These are phyloP conservation scores for Neurospora sp. DNA, from an alignment of 495 filamentous ascomycete genomes.

Conservation along the genomic window DNA sequence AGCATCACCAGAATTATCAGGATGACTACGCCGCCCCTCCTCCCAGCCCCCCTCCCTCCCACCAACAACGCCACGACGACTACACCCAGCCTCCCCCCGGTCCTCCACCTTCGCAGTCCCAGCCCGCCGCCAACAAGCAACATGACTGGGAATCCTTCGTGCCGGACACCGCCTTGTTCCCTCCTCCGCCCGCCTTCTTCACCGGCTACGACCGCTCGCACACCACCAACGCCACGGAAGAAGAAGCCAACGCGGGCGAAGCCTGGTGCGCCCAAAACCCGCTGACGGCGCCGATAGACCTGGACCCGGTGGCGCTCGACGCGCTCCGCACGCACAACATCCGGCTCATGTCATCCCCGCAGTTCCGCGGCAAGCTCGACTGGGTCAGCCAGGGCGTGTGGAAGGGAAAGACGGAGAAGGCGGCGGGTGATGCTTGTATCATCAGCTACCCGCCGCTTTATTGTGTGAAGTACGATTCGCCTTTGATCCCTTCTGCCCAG, in stretches of 20 bases:
- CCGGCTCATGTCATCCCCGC: constrained; percentile 22
- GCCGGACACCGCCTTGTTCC: constrained; percentile 70
- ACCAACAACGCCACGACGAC: constrained; percentile 7
- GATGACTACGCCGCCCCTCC: constrained; percentile 18
- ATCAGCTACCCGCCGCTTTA: constrained; percentile 68
- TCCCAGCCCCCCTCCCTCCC: constrained; percentile 27
- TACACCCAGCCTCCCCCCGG: constrained; percentile 30
- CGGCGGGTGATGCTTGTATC: constrained; percentile 42
- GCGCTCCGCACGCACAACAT: constrained; percentile 25
- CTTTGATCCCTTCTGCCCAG: constrained; percentile 36
- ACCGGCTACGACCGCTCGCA: constrained; percentile 53
- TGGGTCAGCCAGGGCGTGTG: constrained; percentile 35
- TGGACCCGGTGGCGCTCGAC: constrained; percentile 30
- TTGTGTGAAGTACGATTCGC: constrained; percentile 56
- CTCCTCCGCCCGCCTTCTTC: constrained; percentile 67
- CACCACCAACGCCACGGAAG: constrained; percentile 61
- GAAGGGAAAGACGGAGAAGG: constrained; percentile 21
- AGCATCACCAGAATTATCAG: background rate
- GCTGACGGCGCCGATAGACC: constrained; percentile 46
- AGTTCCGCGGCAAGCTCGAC: constrained; percentile 21
- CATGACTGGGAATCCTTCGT: constrained; percentile 76
- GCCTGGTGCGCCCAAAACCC: constrained; percentile 59
- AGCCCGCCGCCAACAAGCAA: constrained; percentile 20
- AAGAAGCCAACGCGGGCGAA: constrained; percentile 62
- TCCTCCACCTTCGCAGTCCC: constrained; percentile 38